These are phyloP conservation scores for Ophiocytium majus DNA, from an alignment of 352 stramenopile genomes.

Conservation along the genomic window DNA sequence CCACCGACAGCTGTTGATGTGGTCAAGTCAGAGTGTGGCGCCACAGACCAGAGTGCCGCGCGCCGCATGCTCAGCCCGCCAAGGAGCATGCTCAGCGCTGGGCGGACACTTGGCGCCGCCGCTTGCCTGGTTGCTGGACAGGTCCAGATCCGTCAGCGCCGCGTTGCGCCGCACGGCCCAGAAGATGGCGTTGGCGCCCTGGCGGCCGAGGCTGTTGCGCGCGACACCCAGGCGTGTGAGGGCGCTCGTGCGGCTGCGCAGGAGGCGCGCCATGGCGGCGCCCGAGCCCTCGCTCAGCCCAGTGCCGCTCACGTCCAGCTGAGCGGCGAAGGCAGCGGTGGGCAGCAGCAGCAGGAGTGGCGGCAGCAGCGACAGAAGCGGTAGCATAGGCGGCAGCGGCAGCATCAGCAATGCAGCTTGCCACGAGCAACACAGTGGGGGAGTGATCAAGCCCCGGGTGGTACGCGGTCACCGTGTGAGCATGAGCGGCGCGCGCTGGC, in stretches of 20 bases:
- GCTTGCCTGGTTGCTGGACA: slow-evolving; percentile 56
- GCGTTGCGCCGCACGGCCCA: slow-evolving; percentile 57
- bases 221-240: slow-evolving; percentile 53
- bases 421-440: too few relatives aligned
- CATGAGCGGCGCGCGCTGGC: not conserved
- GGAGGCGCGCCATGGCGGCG: slow-evolving; percentile 25
- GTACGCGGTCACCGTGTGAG: too few relatives aligned
- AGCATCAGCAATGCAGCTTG: not conserved
- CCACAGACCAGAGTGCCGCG: too few relatives aligned
- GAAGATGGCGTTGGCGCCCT: slow-evolving; percentile 58
- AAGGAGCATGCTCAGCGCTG: too few relatives aligned
- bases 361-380: not conserved
- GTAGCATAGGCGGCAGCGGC: not conserved
- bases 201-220: slow-evolving; percentile 55
- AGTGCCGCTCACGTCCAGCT: slow-evolving; percentile 38
- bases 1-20: too few relatives aligned
- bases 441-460: too few relatives aligned
- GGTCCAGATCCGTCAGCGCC: slow-evolving; percentile 52
- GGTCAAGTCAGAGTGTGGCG: too few relatives aligned
- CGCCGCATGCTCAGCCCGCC: too few relatives aligned
- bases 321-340: not conserved
- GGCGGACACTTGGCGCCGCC: too few relatives aligned
- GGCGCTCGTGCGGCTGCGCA: slow-evolving; percentile 41
- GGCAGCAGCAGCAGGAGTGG: not conserved
- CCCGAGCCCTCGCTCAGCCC: slow-evolving; percentile 41